Evolutionary conservation across 1,284 basidiomycete genomes (phyloP), one percentile per base, ranked within the genome.

Genomic region (Cutaneotrichosporon dermatis): DNA sequence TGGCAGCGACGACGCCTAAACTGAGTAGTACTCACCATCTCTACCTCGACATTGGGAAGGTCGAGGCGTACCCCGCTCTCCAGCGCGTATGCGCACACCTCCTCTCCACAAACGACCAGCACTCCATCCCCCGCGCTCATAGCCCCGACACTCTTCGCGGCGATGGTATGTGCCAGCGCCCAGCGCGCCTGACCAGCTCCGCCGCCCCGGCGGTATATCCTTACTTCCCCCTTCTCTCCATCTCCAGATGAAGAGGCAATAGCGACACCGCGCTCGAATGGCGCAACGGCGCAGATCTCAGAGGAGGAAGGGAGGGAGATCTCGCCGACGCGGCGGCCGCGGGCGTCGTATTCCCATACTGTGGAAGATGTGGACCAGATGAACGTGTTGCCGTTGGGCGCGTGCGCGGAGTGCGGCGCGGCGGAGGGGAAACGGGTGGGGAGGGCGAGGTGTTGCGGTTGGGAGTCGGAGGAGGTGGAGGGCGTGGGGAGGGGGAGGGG

Each of bases 271-370:
- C 45, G 36, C 6, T 4, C 15, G n/a, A 53, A 53, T 33, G 43
- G 43, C 6, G 57, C 37, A 2, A 56, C 55, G 34, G 25, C 49
- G n/a, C 48, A 42, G n/a, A 50, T 35, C 25, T 35, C 34, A 4
- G 37, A 11, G 10, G 46, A 2, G n/a, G 46, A 13, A 1, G 33
- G 46, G 34, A 49, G 12, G 10, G 11, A 12, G 11, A 55, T 59
- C 55, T 69, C 68, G 43, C 60, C 57, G 9, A 66, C 43, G 12
- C 66, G 61, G 16, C 66, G 43, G 9, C 67, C 67, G 3, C 48
- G n/a, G 5, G 11, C 10, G 41, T 69, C 67, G 35, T 67, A 69
- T 52, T 69, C 66, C 67, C 67, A 69, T 8, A 66, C 58, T 1
- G 60, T 39, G 4, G 53, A 16, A 8, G 34, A 13, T 2, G 7